These are phyloP conservation scores for Fusarium circinatum DNA, from an alignment of 2,329 filamentous ascomycete genomes.

Conservation along the genomic window DNA sequence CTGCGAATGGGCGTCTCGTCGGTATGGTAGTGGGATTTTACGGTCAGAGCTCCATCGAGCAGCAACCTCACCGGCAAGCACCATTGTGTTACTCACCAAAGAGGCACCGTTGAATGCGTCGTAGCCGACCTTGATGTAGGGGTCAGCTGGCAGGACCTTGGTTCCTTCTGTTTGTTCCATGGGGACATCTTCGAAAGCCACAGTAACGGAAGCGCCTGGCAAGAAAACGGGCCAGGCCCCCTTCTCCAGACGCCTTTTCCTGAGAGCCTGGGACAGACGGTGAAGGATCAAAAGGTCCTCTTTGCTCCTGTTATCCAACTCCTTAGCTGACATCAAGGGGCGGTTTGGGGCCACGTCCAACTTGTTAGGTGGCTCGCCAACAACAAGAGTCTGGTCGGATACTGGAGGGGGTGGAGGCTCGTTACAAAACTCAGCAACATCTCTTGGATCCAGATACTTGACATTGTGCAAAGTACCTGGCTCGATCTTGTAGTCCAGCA, in stretches of 20 bases:
- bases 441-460: constrained; percentile 65
- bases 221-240: constrained; percentile 62
- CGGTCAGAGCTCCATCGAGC: constrained; percentile 69
- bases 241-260: constrained; percentile 54
- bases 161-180: constrained; percentile 11
- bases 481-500: constrained; percentile 65
- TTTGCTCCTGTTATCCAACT: constrained; percentile 56
- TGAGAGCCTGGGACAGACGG: constrained; percentile 59
- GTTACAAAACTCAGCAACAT: constrained; percentile 58
- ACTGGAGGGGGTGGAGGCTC: constrained; percentile 43
- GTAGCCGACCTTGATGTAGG: constrained; percentile 57
- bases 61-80: constrained; percentile 69
- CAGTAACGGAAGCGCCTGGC: constrained; percentile 55
- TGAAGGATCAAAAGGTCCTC: constrained; percentile 60
- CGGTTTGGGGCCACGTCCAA: constrained; percentile 47
- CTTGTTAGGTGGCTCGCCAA: constrained; percentile 40
- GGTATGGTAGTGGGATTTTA: constrained; percentile 68
- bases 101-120: constrained; percentile 47
- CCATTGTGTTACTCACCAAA: constrained; percentile 61
- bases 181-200: constrained; percentile 53
- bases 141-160: constrained; percentile 56
- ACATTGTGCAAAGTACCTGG: constrained; percentile 65
- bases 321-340: constrained; percentile 54
- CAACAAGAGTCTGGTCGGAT: constrained; percentile 43
- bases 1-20: constrained; percentile 57